Conservation (phyloP, 768 basidiomycete species). For the Mycena belliarum region DNA sequence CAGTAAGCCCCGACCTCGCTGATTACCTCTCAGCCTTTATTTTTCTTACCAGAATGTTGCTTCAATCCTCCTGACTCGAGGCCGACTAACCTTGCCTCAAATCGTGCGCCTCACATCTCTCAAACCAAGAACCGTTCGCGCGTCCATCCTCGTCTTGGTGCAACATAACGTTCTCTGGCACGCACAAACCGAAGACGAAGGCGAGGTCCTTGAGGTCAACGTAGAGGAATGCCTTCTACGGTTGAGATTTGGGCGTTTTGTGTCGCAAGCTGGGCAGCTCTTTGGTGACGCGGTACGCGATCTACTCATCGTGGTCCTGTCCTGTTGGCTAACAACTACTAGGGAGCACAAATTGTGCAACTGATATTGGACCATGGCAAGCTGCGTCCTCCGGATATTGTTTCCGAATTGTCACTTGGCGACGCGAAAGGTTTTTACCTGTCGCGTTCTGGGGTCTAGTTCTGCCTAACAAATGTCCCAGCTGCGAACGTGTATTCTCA, state of each 20-base stretch:
- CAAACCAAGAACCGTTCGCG: constrained; percentile 67
- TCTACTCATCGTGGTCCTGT: not conserved
- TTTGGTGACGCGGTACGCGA: constrained; percentile 71
- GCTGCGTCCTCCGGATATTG: constrained; percentile 72
- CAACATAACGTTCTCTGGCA: constrained; percentile 95
- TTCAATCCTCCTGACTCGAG: constrained; percentile 72
- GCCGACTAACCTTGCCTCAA: constrained; percentile 74
- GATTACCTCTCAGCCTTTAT: not conserved
- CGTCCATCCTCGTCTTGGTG: constrained; percentile 73
- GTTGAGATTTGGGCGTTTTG: constrained; percentile 80
- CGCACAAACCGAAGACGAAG: constrained; percentile 66
- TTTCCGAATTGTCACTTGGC: constrained; percentile 48
- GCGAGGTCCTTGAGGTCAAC: constrained; percentile 81
- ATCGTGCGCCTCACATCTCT: constrained; percentile 69
- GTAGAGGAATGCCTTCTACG: constrained; percentile 80
- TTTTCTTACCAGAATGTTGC: constrained; percentile 59
- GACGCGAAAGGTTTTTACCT: constrained; percentile 52
- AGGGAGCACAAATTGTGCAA: constrained; percentile 80
- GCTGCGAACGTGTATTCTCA: constrained; percentile 52
- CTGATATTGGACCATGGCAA: constrained; percentile 85
- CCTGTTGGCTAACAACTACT: not conserved
- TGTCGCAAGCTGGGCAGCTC: constrained; percentile 69
- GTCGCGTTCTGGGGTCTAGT: not conserved
- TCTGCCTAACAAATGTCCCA: constrained; percentile 19
- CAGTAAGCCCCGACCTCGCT: constrained; percentile 29